Evolutionary conservation across 2,329 filamentous ascomycete genomes (phyloP), one percentile per base, ranked within the genome.

Genomic region (Dactylella cylindrospora): DNA sequence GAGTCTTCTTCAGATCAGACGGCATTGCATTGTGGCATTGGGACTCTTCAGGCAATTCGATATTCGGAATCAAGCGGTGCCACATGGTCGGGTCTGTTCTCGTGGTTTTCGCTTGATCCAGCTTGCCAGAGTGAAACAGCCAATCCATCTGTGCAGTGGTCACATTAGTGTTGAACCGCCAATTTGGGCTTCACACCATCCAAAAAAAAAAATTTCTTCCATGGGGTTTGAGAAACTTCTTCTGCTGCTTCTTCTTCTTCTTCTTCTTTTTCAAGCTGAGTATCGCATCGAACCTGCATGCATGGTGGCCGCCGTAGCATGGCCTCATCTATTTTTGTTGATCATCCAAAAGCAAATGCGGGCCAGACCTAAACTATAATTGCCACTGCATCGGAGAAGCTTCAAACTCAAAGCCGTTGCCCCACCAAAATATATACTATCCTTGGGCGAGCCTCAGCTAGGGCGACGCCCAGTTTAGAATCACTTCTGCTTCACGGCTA

Each of bases 121-220:
- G 38, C 53, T 61, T 52, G 36, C 47, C 47, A 61, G 55, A 41
- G 55, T 61, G 55, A 61, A 49, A 61, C 55, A 61, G 17, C 15
- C 13, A 47, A 45, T 44, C n/a, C n/a, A n/a, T n/a, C 36, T 45
- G 46, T 46, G 40, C 33, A 19, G 35, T 32, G 41, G 49, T 50
- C 49, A 61, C 47, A 40, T 47, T 52, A 32, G 47, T 57, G 47
- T 61, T 61, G 47, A 61, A 61, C 55, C 55, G 47, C 47, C 55
- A 53, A 41, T 38, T 53, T 46, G 47, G 55, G 41, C 55, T 53
- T 61, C 47, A 61, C 55, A 53, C 54, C 47, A 53, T 53, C 43
- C n/a, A n/a, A n/a, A n/a, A n/a, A n/a, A n/a, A n/a, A n/a, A n/a
- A n/a, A n/a, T n/a, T n/a, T n/a, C n/a, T n/a, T n/a, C n/a, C n/a